Evolutionary conservation across 352 stramenopile genomes (phyloP), one percentile per base, ranked within the genome.

Genomic region (Globisporangium spinosum): DNA sequence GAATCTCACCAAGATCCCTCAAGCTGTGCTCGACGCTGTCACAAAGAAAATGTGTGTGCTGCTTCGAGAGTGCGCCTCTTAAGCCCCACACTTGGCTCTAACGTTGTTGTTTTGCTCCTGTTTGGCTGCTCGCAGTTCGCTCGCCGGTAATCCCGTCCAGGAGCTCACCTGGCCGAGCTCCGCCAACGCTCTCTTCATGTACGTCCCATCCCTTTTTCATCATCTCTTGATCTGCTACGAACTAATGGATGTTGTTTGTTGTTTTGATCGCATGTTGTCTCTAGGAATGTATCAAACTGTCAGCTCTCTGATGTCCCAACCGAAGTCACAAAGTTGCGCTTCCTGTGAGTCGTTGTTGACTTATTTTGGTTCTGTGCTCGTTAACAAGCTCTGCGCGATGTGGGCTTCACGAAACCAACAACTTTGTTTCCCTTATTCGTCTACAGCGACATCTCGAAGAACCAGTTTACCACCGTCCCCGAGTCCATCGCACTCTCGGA

Each of bases 361-460:
- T n/a, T n/a, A 8, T 47, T 51, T 22, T 9, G 3, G 43, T 8
- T 23, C 17, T 1, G 1, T n/a, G 17, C 8, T 17, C 5, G n/a
- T 7, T 49, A 49, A 2, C 38, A 45, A 45, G 8, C 5, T 49
- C 15, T n/a, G 40, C 5, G 15, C 22, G 40, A 3, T 8, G 40
- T 49, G 15, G 3, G 13, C 13, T 49, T 9, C 6, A 2, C 40
- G 15, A 20, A 45, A 49, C 40, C n/a, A 49, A 49, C 15, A 47
- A 49, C 6, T 22, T 49, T 49, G 40, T 22, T n/a, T 49, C 2
- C 15, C 17, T 23, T 9, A 51, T 51, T 51, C 5, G 7, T 51
- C 43, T 51, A 6, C 27, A 65, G 61, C 15, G 47, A 67, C 22
- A 38, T 67, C 61, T 59, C 61, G 32, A 59, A 67, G 60, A 57